A percentile compares a stretch with the other conserved stretches of the same genome.
These are phyloP conservation scores for Leucocoprinus leucothites DNA, from an alignment of 768 basidiomycete genomes.

Conservation along the genomic window DNA sequence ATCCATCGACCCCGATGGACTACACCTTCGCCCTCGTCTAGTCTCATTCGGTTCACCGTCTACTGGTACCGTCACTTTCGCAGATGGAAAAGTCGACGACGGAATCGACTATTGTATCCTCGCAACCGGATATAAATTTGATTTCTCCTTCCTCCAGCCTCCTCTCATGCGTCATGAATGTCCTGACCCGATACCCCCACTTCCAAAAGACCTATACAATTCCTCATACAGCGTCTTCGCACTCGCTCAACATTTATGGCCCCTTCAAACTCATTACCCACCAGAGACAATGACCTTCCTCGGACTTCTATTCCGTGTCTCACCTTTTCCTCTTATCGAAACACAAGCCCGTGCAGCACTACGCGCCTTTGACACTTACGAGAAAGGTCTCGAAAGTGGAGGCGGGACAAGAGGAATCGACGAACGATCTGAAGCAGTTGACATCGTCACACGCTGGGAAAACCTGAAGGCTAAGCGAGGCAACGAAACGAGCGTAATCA, in stretches of 20 bases:
- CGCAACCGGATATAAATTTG: slow-evolving; percentile 72
- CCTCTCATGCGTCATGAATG: slow-evolving; percentile 26
- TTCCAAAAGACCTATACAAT: slow-evolving; percentile 55
- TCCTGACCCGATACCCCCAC: slow-evolving; percentile 44
- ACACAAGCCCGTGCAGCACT: slow-evolving; percentile 68
- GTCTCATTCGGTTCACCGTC: slow-evolving; percentile 30
- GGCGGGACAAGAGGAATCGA: not conserved
- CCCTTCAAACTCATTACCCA: slow-evolving; percentile 45
- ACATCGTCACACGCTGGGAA: slow-evolving; percentile 47
- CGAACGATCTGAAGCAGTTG: slow-evolving; percentile 36
- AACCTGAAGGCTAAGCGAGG: slow-evolving; percentile 25
- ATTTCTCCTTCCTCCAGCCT: slow-evolving; percentile 58
- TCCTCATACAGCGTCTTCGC: slow-evolving; percentile 69
- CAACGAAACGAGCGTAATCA: slow-evolving; percentile 34
- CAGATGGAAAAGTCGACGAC: slow-evolving; percentile 50
- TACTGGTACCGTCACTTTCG: slow-evolving; percentile 12
- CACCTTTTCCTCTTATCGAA: slow-evolving; percentile 77
- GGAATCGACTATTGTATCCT: slow-evolving; percentile 63
- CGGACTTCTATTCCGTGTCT: slow-evolving; percentile 54
- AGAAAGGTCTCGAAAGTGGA: slow-evolving; percentile 16
- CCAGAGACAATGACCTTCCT: slow-evolving; percentile 60
- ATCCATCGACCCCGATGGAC: slow-evolving; percentile 26
- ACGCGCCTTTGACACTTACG: slow-evolving; percentile 50
- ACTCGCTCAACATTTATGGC: slow-evolving; percentile 68
- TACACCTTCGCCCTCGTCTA: slow-evolving; percentile 41